Conservation (phyloP, 371 early-diverging fungal species). For the Mortierella sp. region DNA sequence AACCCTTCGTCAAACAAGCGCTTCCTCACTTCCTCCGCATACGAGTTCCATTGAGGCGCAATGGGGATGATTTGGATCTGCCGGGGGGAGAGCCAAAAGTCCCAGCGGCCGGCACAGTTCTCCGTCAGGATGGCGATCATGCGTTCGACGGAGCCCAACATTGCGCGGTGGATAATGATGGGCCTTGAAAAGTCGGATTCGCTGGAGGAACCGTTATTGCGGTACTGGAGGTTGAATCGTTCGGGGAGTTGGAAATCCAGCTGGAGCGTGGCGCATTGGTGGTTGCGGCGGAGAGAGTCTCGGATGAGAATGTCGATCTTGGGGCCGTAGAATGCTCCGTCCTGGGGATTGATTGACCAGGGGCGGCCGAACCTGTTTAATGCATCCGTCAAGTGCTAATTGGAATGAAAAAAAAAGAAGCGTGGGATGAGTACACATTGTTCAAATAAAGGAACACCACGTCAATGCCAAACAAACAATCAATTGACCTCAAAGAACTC, state of each 20-base stretch:
- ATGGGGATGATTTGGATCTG: conserved; percentile 95
- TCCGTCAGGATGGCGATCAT: conserved; percentile 98
- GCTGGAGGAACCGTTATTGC: conserved; percentile 67
- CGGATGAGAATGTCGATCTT: conserved; percentile 98
- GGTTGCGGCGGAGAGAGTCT: conserved; percentile 93
- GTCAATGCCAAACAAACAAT: background rate
- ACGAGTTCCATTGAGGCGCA: conserved; percentile 67
- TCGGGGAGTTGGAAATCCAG: conserved; percentile 97
- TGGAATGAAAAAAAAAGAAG: background rate
- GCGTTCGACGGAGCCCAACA: conserved; percentile 98
- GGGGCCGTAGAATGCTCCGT: conserved; percentile 99
- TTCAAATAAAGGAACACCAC: background rate
- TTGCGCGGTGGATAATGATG: conserved; percentile 99
- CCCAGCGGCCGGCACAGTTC: conserved; percentile 96
- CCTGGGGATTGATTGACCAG: conserved; percentile 96
- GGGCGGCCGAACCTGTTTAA: conserved; percentile 78
- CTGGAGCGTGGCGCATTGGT: conserved; percentile 99
- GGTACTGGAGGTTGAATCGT: conserved; percentile 93
- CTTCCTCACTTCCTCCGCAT: conserved; percentile 70
- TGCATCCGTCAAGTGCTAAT: conserved; percentile 74
- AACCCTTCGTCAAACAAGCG: conserved; percentile 78
- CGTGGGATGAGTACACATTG: background rate
- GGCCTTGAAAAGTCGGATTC: conserved; percentile 81
- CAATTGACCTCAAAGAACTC: background rate
- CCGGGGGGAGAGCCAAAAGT: conserved; percentile 99